Evolutionary conservation across 2,329 filamentous ascomycete species (phyloP), one percentile per base, ranked within the genome.

Genomic region (Aspergillus sp.): DNA sequence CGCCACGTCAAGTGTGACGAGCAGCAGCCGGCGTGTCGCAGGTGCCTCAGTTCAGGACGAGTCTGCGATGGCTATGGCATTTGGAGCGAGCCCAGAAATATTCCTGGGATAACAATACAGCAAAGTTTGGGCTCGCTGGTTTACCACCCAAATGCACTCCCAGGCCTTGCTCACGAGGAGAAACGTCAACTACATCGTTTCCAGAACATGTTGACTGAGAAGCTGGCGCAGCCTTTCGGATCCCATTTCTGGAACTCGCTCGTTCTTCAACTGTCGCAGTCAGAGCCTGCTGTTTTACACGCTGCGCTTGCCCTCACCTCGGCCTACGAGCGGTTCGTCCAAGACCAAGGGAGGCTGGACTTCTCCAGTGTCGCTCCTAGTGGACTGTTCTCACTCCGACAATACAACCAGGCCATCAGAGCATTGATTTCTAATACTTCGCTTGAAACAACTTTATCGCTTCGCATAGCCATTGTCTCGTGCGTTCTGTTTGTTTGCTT

Each of bases 321-420:
- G 7, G 24, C 39, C 11, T 44, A 52, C 39, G 49, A 52, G 23
- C 8, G 17, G 14, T 43, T 52, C 21, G 24, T 41, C 3, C 48
- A 23, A 2, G 35, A 8, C 11, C 48, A 33, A 15, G 21, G 8
- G 12, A 24, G 9, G 12, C 19, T 15, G 2, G 9, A n/a, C 43
- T 21, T 45, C 8, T 23, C 43, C 21, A 45, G 7, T 4, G 6
- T 11, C 2, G 11, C 24, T 3, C n/a, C 39, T 3, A n/a, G 9
- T 2, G 27, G 9, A 1, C 23, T 24, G 4, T 52, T 52, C n/a
- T n/a, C 43, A 11, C 39, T 52, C 1, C 39, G 39, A 17, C 49
- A 52, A 40, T 52, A 52, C 49, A 52, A 52, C 49, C 39, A n/a
- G 4, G 49, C 49, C n/a, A 52, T 52, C 24, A 23, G 35, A n/a